Base-by-base conservation (phyloP, 2,329 filamentous ascomycete species). In the Verticillium zaregamsianum region DNA sequence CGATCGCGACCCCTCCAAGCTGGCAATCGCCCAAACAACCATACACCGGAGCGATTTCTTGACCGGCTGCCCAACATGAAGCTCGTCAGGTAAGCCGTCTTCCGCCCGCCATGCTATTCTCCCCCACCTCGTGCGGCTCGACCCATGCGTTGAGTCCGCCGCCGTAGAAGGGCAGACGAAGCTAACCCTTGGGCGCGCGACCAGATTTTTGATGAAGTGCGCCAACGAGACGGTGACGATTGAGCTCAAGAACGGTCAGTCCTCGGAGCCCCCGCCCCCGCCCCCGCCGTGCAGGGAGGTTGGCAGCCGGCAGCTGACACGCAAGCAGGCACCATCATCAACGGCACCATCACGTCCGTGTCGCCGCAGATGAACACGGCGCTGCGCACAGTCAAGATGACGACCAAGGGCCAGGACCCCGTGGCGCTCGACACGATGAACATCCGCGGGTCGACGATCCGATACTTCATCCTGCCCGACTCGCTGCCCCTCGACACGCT, bases 311-410 rank as follows among this genome's bases (percentile, higher is more conserved):
- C 17, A 23, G 15, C 17, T 49, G 8, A 49, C 40, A 49, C 39
- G 17, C 17, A 23, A n/a, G 40, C 71, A 96, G 93, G 94, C 78
- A 96, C 95, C 69, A 96, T 98, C 72, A 86, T 98, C 69, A 91
- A 97, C 77, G 95, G 95, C 79, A 98, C 95, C 68, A 97, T 99
- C 76, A 93, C 93, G 63, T 95, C 93, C 40, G 93, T 99, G 71
- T 95, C 93, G 7, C 95, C 96, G 12, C 92, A 97, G 79, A 99
- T 99, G 95, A 99, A 99, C 83, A 97, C 93, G 62, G 90, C 93
- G 58, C 87, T 99, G 63, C 92, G 93, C 73, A 93, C 91, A 65
- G 94, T 98, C 73, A 98, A 97, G 81, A 97, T 97, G 92, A 98
- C 94, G 3, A 84, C 89, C 67, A 92, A 90, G 76, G 90, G 90